Conservation (phyloP, 208 protist genomes). For the Crithidia thermophila region DNA sequence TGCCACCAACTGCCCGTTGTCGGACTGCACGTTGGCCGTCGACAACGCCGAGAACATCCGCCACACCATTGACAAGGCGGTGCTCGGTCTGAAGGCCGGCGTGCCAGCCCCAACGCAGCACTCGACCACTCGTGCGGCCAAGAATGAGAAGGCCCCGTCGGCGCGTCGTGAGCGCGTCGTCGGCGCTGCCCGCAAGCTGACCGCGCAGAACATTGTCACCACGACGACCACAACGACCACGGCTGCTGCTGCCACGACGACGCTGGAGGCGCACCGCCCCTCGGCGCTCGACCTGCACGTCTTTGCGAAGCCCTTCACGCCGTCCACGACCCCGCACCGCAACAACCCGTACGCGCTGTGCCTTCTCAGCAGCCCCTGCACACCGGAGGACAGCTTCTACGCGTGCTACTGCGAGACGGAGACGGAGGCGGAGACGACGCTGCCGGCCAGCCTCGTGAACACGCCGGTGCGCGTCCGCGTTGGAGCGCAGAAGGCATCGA, state of each 20-base stretch:
- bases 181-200: background rate
- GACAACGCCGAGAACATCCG: constrained; percentile 84
- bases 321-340: constrained; percentile 21
- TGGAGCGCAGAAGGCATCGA: background rate
- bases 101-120: background rate
- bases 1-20: constrained; percentile 46
- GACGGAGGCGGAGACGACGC: background rate
- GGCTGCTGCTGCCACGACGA: background rate
- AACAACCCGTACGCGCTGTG: constrained; percentile 67
- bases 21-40: constrained; percentile 77
- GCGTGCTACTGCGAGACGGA: constrained; percentile 55
- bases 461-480: constrained; percentile 14
- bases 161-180: constrained; percentile 6
- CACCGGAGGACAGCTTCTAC: constrained; percentile 62
- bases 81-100: constrained; percentile 10
- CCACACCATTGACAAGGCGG: constrained; percentile 18
- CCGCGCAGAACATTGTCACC: no score
- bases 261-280: constrained; percentile 5
- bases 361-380: constrained; percentile 32
- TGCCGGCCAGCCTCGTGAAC: background rate
- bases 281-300: constrained; percentile 18
- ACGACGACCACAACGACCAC: background rate
- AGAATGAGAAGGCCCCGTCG: background rate
- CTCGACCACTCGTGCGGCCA: background rate
- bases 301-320: constrained; percentile 34